Base-by-base conservation (phyloP, 148 eudicot genomes). In the Cornus controversa region DNA sequence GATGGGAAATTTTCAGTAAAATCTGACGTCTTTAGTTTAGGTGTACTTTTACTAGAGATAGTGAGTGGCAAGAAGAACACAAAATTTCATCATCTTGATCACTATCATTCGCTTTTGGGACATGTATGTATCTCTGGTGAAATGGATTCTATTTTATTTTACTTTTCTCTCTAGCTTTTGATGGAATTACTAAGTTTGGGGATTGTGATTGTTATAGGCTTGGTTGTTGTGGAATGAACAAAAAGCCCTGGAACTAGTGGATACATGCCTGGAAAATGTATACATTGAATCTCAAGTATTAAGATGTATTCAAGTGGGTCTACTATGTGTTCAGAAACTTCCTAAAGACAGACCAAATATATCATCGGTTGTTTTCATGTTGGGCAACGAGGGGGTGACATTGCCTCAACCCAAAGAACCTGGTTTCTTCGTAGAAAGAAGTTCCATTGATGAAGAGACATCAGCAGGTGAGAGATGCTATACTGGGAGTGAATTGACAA, bases 1-100 rank as follows among this genome's bases (percentile, higher is more conserved):
- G 81, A 80, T 64, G 86, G 86, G 2, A 5, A 72, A 18, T 83
- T 83, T 69, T 83, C 83, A 5, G 66, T 62, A 20, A 83, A 71
- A 20, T 71, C 36, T 1, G 62, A 71, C 4, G 34, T 71, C 14
- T 71, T 71, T 22, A 71, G 74, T 47, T 47, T 71, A 20, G 74
- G 74, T 15, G 62, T 71, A 6, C 34, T 71, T 26, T 24, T 71
- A 58, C 16, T 71, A 37, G 74, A 47, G n/a, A 71, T 71, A 25
- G 74, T 71, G 62, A 71, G 74, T 47, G 74, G 62, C 62, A 27
- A 71, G 26, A 71, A 16, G 74, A 71, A 71, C 34, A 6, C 36
- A n/a, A 25, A 26, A 27, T 72, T 72, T 53, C 40, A 53, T 28
- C 75, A 72, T 22, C 64, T 20, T 23, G 66, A 72, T 72, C 26